Conservation (phyloP, 805 yeast species). For the Candida coquimbonensis region DNA sequence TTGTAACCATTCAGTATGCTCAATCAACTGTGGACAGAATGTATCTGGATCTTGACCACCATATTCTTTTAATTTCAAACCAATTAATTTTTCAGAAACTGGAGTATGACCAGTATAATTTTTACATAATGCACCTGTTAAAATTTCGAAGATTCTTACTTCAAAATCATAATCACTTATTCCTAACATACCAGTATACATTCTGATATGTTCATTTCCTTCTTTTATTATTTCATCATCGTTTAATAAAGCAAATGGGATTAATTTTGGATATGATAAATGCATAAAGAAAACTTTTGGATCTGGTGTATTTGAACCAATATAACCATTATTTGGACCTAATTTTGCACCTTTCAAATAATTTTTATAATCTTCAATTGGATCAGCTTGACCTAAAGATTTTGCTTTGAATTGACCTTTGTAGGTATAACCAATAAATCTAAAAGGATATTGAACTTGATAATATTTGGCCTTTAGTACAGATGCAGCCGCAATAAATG, state of each 20-base stretch:
- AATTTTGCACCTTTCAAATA: conserved; percentile 13
- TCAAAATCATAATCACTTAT: conserved; percentile 33
- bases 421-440: conserved; percentile 30
- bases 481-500: conserved; percentile 57
- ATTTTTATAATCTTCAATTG: conserved; percentile 23
- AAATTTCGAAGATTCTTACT: conserved; percentile 31
- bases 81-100: conserved; percentile 18
- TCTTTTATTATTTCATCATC: conserved; percentile 22
- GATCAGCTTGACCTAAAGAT: conserved; percentile 39
- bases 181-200: conserved; percentile 24
- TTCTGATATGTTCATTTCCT: conserved; percentile 24
- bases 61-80: conserved; percentile 24
- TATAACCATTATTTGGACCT: conserved; percentile 12
- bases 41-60: conserved; percentile 21
- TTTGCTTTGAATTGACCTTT: conserved; percentile 25
- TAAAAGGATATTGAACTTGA: conserved; percentile 34
- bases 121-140: conserved; percentile 31
- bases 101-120: conserved; percentile 19
- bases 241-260: conserved; percentile 24
- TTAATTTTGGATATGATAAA: conserved; percentile 50
- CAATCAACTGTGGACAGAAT: conserved; percentile 26
- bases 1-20: conserved; percentile 30
- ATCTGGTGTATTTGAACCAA: conserved; percentile 5
- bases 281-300: conserved; percentile 42
- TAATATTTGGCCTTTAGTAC: conserved; percentile 38